Conservation (phyloP, 345 rosid genomes). For the Durio zibethinus region DNA sequence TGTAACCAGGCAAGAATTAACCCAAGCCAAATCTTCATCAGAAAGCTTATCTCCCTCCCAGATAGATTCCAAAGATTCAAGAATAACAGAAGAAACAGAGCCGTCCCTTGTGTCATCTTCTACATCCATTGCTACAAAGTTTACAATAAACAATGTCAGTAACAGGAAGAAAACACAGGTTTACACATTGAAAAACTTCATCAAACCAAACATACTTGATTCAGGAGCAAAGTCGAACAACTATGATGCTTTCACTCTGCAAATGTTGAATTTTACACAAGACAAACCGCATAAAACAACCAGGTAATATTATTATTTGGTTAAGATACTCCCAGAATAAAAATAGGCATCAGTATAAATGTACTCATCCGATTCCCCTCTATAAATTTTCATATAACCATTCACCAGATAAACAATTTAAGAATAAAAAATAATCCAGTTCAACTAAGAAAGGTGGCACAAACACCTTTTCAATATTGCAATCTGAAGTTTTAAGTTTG, state of each 20-base stretch:
- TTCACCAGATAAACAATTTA: background rate
- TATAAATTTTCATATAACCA: background rate
- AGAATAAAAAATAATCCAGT: background rate
- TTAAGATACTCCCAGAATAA: background rate
- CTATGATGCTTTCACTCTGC: background rate
- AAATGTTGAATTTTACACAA: constrained; percentile 6
- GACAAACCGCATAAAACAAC: background rate
- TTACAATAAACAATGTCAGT: background rate
- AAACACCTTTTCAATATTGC: background rate
- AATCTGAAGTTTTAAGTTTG: background rate
- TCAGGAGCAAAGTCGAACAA: background rate
- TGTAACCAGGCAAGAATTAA: constrained; percentile 57
- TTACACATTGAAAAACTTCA: background rate
- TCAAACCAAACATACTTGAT: background rate
- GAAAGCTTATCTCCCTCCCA: constrained; percentile 8
- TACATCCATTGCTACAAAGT: constrained; percentile 3
- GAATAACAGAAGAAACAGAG: constrained; percentile 4
- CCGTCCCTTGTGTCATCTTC: background rate
- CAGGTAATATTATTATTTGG: background rate
- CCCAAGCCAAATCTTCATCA: constrained; percentile 65
- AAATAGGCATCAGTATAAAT: background rate
- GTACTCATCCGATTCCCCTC: background rate
- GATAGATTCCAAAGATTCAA: constrained; percentile 4
- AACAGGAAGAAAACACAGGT: background rate
- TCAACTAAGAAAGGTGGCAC: background rate